A percentile compares a stretch with the other conserved stretches of the same genome.
Conservation (phyloP, 2,329 filamentous ascomycete genomes). For the Phialophora macrospora region DNA sequence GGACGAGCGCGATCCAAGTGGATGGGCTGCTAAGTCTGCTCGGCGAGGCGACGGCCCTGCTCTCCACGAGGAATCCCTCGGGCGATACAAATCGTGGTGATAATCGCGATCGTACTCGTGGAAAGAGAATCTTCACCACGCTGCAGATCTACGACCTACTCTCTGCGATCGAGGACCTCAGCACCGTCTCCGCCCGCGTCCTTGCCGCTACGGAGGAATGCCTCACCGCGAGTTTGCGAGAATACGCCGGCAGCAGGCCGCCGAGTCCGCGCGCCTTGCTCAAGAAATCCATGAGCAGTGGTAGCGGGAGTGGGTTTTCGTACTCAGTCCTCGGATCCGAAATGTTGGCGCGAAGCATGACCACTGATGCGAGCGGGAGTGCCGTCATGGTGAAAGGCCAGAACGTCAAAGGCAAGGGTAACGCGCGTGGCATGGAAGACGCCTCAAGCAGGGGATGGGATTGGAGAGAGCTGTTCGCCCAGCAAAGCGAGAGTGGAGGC, state of each 20-base stretch:
- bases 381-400: slow-evolving; percentile 49
- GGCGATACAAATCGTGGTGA: neutral
- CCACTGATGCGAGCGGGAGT: slow-evolving; percentile 47
- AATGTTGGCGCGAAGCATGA: slow-evolving; percentile 66
- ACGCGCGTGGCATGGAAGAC: neutral
- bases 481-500: slow-evolving; percentile 40
- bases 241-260: slow-evolving; percentile 64
- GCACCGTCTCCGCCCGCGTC: slow-evolving; percentile 74
- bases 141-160: slow-evolving; percentile 76
- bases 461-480: slow-evolving; percentile 66
- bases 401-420: slow-evolving; percentile 40
- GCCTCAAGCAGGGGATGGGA: slow-evolving; percentile 66
- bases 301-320: slow-evolving; percentile 61
- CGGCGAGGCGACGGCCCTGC: slow-evolving; percentile 80
- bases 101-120: neutral
- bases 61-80: slow-evolving; percentile 51
- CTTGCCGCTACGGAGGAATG: slow-evolving; percentile 78
- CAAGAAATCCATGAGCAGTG: slow-evolving; percentile 63
- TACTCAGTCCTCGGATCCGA: slow-evolving; percentile 76
- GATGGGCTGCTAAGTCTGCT: slow-evolving; percentile 84
- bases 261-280: slow-evolving; percentile 69
- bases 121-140: slow-evolving; percentile 61
- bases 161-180: slow-evolving; percentile 77
- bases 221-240: slow-evolving; percentile 74
- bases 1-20: slow-evolving; percentile 83